Base-by-base conservation (phyloP, 768 basidiomycete genomes). In the Hericium rajendrae region DNA sequence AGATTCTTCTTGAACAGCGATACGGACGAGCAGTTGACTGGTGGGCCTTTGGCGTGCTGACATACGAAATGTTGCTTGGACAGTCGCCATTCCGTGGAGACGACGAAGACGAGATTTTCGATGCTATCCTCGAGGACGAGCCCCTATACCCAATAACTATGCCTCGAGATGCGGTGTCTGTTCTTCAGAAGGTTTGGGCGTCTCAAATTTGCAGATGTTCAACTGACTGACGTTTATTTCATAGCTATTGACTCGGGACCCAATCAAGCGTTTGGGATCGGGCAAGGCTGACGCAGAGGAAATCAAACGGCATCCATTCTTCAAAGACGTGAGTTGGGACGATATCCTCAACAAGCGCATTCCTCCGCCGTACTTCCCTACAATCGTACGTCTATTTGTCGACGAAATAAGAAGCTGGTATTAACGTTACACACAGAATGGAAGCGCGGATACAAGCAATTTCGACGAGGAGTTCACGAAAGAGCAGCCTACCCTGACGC, bases 1-100 rank as follows among this genome's bases (percentile, higher is more conserved):
- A 98, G 94, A 99, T 99, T 71, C 78, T 99, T 54, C 81, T 98
- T n/a, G 97, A 99, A 73, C 97, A 98, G 74, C 89, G 94, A 50
- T 99, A 99, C 65, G 94, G 94, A 10, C 91, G 94, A 40, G 95
- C 97, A 11, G 97, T 99, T 43, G 97, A 99, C 69, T 99, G 97
- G 97, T 99, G 97, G 97, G 97, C 97, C 12, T 98, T 98, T 69
- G 97, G 97, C 62, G 97, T 99, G 4, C 73, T 99, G 65, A 97
- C 89, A 24, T 99, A 99, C 69, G 97, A 99, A 74, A 99, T 99
- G 97, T 73, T 99, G 55, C 79, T 98, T 24, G 97, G 97, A 49
- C 97, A 98, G 73, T 98, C 97, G 4, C 97, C 97, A 3, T 99
- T 99, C 86, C 86, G 94, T 48, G 97, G 97, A 57, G 97, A 99